Evolutionary conservation across 177 flowering plant genomes (phyloP).

Genomic region (Vitis hybrid): DNA sequence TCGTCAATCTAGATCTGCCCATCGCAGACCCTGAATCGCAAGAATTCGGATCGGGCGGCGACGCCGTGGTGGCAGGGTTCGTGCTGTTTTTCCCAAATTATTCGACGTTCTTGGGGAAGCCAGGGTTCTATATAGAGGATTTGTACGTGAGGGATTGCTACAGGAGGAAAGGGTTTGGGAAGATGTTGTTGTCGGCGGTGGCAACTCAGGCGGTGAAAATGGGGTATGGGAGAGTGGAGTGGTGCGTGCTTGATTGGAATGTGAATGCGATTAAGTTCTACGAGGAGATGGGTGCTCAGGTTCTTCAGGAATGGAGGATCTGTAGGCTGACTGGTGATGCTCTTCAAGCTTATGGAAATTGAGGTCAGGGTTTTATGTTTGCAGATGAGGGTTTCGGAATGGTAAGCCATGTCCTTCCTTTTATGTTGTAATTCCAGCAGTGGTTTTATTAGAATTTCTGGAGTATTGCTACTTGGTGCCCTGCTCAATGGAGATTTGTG

Average conservation of each 20-base stretch:
- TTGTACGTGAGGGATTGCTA: constrained; percentile 85
- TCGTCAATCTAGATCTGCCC: constrained; percentile 34
- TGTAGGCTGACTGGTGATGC: constrained; percentile 77
- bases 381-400: no score
- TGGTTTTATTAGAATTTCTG: no score
- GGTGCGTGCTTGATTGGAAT: constrained; percentile 95
- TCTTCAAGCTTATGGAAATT: constrained; percentile 51
- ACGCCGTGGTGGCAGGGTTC: constrained; percentile 67
- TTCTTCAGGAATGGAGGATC: constrained; percentile 76
- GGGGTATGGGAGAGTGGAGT: constrained; percentile 88
- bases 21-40: constrained; percentile 54
- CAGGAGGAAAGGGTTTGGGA: constrained; percentile 81
- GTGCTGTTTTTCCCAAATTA: constrained; percentile 86
- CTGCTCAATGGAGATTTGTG: no score
- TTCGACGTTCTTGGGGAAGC: constrained; percentile 75
- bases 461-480: no score
- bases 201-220: constrained; percentile 81
- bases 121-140: constrained; percentile 91
- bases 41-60: constrained; percentile 30
- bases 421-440: no score
- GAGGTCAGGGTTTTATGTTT: not conserved
- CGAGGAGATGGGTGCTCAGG: constrained; percentile 83
- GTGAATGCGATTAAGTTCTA: constrained; percentile 81
- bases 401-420: no score
- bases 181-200: constrained; percentile 74